Base-by-base conservation (phyloP, 2,329 filamentous ascomycete species). In the Sarocladium strictum region DNA sequence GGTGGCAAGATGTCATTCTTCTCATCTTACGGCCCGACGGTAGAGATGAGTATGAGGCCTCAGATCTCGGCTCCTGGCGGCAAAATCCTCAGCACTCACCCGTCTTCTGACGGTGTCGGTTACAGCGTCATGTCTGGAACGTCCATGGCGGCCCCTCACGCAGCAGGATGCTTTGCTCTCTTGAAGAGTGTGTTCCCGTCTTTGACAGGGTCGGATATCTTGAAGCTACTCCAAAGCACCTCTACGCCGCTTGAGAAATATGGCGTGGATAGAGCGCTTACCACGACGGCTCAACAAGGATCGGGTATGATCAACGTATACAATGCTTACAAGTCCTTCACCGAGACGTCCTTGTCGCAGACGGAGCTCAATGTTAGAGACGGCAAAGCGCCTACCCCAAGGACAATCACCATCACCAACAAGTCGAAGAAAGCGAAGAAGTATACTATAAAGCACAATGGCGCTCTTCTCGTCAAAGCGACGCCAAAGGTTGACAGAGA, bases 101-200 rank as follows among this genome's bases (percentile, higher is more conserved):
- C 78, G 0, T 56, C 62, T 3, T 65, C 66, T 3, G 61, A 70
- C 24, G 77, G 76, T 23, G 15, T 38, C 35, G 67, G 69, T 29
- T 85, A 83, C 53, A 74, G 72, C 21, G 73, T 83, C 1, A 66
- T 75, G 27, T 81, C 71, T 32, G 81, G 80, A 14, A 84, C 80
- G 0, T 84, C 80, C 1, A 85, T 86, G 83, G 75, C 81, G 3
- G 76, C 75, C 29, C 81, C 81, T 7, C 72, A 81, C 15, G 69
- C 76, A 4, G 79, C 81, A 4, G 83, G 73, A 32, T 74, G 81
- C 53, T 72, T 76, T 38, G 81, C 80, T 1, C 72, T 85, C 35
- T 65, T 83, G 35, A 38, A 38, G 35, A 19, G 35, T 15, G 35
- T 19, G 7, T 38, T 38, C 12, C 35, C 35, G 35, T 38, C 35